Evolutionary conservation across 1,284 basidiomycete species (phyloP).

Genomic region (Mycosarcoma maydis): DNA sequence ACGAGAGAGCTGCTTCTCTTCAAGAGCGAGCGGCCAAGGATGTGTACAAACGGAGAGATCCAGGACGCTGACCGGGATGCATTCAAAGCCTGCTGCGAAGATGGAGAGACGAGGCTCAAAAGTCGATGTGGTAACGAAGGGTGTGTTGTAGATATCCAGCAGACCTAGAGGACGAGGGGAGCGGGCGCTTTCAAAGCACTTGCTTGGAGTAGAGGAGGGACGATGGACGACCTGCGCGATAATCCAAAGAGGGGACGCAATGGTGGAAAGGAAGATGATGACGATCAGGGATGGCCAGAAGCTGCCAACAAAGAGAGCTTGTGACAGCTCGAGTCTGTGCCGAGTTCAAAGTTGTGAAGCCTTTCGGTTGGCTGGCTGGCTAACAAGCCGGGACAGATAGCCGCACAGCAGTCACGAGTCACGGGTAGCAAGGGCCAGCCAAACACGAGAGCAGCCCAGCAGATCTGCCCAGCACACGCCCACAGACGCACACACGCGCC

Average conservation of each 20-base stretch:
- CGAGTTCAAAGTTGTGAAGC: too few relatives aligned
- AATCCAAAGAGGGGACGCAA: too few relatives aligned
- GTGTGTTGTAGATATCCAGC: neutral
- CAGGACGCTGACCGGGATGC: slow-evolving; percentile 19
- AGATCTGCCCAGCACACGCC: too few relatives aligned
- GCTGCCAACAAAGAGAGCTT: neutral
- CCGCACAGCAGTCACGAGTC: too few relatives aligned
- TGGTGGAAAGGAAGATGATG: neutral
- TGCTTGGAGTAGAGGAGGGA: slow-evolving; percentile 3
- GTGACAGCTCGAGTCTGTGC: neutral
- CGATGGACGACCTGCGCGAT: slow-evolving; percentile 35
- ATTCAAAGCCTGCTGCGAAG: too few relatives aligned
- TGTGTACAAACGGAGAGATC: neutral
- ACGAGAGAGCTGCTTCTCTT: too few relatives aligned
- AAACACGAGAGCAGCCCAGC: too few relatives aligned
- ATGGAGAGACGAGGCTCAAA: neutral
- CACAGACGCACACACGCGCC: too few relatives aligned
- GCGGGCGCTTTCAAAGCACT: slow-evolving; percentile 41
- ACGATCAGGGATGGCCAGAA: neutral
- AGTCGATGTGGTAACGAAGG: neutral
- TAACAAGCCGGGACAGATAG: too few relatives aligned
- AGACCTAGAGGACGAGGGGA: slow-evolving; percentile 1
- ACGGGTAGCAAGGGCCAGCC: too few relatives aligned
- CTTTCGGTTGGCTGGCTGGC: too few relatives aligned
- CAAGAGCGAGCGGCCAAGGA: slow-evolving; percentile 8